A percentile compares a stretch with the other conserved stretches of the same genome.
Conservation (phyloP, 176 grass and related monocot genomes). For the Alopecurus myosuroides region DNA sequence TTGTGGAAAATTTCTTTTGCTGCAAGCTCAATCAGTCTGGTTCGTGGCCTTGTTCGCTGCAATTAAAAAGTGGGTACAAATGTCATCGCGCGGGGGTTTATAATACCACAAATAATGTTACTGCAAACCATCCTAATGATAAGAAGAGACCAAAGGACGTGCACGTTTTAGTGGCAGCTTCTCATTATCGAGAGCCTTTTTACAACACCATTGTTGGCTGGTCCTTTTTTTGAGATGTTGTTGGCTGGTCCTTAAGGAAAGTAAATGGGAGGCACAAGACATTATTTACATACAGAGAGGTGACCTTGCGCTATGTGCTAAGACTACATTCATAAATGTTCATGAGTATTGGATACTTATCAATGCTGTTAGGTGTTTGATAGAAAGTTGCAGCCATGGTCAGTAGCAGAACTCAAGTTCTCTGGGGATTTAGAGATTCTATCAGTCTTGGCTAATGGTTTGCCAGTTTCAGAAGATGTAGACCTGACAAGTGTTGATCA, state of each 20-base stretch:
- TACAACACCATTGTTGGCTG: slow-evolving; percentile 64
- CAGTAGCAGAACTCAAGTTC: slow-evolving; percentile 60
- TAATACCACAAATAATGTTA: slow-evolving; percentile 34
- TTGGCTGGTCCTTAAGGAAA: too few species aligned
- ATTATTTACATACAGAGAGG: slow-evolving; percentile 77
- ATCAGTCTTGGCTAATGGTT: slow-evolving; percentile 59
- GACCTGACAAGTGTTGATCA: slow-evolving; percentile 49
- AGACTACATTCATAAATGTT: not conserved
- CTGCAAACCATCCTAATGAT: slow-evolving; percentile 28
- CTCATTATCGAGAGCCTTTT: slow-evolving; percentile 70
- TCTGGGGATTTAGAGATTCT: slow-evolving; percentile 70
- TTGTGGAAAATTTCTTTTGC: not conserved
- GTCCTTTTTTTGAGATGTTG: too few species aligned
- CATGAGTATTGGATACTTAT: slow-evolving; percentile 25
- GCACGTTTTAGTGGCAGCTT: slow-evolving; percentile 43
- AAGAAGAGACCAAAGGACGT: slow-evolving; percentile 24
- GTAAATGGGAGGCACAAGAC: slow-evolving; percentile 83
- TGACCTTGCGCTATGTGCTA: slow-evolving; percentile 17
- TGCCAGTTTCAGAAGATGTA: slow-evolving; percentile 65
- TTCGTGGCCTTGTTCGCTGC: slow-evolving; percentile 70
- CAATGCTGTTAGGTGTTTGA: slow-evolving; percentile 29
- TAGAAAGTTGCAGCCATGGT: slow-evolving; percentile 83
- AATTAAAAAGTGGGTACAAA: slow-evolving; percentile 47
- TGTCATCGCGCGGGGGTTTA: slow-evolving; percentile 24
- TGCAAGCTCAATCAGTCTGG: slow-evolving; percentile 41